These are phyloP conservation scores for Cladosporium oxysporum DNA, from an alignment of 2,329 filamentous ascomycete genomes.

Conservation along the genomic window DNA sequence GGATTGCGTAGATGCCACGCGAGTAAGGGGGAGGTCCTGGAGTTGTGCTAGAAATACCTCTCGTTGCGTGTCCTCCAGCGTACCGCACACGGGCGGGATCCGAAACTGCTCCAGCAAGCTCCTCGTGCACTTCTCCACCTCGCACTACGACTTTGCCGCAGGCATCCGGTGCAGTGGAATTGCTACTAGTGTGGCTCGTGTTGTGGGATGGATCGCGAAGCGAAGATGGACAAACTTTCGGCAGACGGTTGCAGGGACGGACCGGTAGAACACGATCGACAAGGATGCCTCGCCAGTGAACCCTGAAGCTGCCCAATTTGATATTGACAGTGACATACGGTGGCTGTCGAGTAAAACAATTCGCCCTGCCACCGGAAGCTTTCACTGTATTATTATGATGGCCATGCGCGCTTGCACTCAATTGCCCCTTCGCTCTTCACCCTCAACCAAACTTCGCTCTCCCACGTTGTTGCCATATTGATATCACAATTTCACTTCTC, in stretches of 20 bases:
- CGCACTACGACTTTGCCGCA: neutral
- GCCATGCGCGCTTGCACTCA: conserved; percentile 2
- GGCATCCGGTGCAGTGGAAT: neutral
- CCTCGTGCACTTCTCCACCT: neutral
- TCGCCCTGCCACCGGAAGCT: neutral
- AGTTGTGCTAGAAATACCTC: neutral
- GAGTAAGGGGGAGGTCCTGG: neutral
- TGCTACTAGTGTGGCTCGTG: neutral
- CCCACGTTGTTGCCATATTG: neutral
- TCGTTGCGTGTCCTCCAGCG: neutral
- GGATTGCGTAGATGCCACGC: conserved; percentile 6
- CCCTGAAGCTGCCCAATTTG: neutral
- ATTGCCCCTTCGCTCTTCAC: neutral
- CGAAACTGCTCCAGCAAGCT: neutral
- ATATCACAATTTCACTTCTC: conserved; percentile 8
- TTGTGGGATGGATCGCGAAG: neutral
- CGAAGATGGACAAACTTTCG: neutral
- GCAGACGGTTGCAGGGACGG: neutral
- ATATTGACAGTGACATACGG: neutral
- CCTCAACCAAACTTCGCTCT: conserved; percentile 8
- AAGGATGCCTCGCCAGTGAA: conserved; percentile 4
- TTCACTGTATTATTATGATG: neutral
- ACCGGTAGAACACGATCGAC: neutral
- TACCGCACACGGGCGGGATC: neutral
- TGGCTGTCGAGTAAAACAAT: conserved; percentile 5